phyloP scores from a whole-genome alignment of 2,329 filamentous ascomycete species.

The Hymenoscyphus infarciens region DNA sequence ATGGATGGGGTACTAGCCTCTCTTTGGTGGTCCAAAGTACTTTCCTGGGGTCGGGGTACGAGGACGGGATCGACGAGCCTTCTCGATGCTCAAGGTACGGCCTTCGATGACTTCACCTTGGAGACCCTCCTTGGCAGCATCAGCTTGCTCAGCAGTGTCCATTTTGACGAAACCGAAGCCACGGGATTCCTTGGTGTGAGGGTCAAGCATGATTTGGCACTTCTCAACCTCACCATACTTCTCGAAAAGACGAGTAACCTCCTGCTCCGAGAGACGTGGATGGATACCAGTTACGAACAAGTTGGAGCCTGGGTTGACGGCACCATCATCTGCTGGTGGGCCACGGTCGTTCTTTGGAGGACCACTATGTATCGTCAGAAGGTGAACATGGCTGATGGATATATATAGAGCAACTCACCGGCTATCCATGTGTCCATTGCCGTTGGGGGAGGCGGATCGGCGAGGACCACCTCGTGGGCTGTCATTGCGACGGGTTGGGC shows the following conservation, averaged over 20 bases:
- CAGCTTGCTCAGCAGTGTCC: constrained; percentile 89
- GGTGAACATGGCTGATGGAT: neutral
- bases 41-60: constrained; percentile 97
- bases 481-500: constrained; percentile 55
- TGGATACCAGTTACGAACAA: constrained; percentile 98
- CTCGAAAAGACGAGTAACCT: constrained; percentile 93
- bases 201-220: constrained; percentile 99
- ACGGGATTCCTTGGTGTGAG: constrained; percentile 96
- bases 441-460: constrained; percentile 59
- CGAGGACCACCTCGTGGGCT: constrained; percentile 53
- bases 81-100: constrained; percentile 95
- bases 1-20: constrained; percentile 63
- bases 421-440: constrained; percentile 44
- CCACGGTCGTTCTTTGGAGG: constrained; percentile 51
- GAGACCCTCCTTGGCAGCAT: constrained; percentile 92
- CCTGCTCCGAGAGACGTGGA: constrained; percentile 81
- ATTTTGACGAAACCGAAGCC: constrained; percentile 99
- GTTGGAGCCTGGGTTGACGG: constrained; percentile 92
- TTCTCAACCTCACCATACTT: constrained; percentile 99
- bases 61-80: constrained; percentile 90
- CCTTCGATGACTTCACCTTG: constrained; percentile 95
- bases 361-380: constrained; percentile 34
- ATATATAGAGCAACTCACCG: constrained; percentile 39
- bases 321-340: constrained; percentile 64
- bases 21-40: constrained; percentile 97